Base-by-base conservation (phyloP, 1,284 basidiomycete species). In the Marasmius oreades region DNA sequence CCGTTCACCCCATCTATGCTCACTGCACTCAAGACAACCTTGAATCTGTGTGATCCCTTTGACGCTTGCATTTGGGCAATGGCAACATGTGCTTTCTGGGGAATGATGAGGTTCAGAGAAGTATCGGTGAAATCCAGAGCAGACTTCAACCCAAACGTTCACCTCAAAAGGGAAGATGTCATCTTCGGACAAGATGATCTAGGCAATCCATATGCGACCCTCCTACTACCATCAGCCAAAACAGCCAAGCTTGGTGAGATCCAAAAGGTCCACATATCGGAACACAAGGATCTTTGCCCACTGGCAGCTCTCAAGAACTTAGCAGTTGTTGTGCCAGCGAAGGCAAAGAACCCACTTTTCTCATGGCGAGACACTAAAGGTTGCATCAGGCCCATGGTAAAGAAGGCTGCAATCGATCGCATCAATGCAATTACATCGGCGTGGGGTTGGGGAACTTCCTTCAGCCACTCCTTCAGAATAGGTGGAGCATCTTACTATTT, bases 391-490 rank as follows among this genome's bases (percentile, higher is more conserved):
- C 71, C 70, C 0, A 65, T 72, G 62, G 64, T 67, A 7, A 64
- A 64, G n/a, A 20, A 52, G 1, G 51, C 55, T 2, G 70, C 72
- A 0, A 52, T 74, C 0, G 11, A 50, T 1, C 53, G 60, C 6
- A 67, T 74, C 55, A 73, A 72, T 55, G 12, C 16, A 0, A 68
- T 70, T 11, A 59, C 72, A 0, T 14, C 16, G 0, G 56, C 61
- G 0, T 53, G 42, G 8, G 68, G 70, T 1, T 72, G 60, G 56
- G 69, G 71, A 0, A 72, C 62, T 0, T 37, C 69, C 0, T 74
- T 70, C 51, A 69, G 73, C 1, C 72, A 74, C 55, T 76, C 70
- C 3, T 74, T 73, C 55, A 61, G 69, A 1, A 74, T 73, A 44
- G 72, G 72, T 0, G 72, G 72, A 4, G 69, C 71, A 0, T 72